Percentiles rank a stretch among this genome's conserved stretches.
These are phyloP conservation scores for Boletus pseudo-olivaceus DNA, from an alignment of 768 basidiomycete genomes.

Conservation along the genomic window DNA sequence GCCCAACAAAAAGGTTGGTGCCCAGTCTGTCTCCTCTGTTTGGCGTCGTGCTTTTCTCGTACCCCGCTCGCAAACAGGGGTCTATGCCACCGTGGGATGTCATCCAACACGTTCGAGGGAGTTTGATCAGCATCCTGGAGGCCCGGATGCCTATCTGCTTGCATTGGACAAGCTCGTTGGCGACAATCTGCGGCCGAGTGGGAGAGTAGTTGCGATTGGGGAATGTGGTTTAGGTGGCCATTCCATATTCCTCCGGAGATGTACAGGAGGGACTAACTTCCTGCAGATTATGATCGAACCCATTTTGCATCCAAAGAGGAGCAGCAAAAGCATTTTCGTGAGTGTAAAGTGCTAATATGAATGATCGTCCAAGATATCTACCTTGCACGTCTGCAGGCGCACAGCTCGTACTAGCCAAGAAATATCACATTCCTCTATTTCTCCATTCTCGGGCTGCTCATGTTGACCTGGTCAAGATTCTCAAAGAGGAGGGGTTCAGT, in stretches of 20 bases:
- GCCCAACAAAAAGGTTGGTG: slow-evolving; percentile 51
- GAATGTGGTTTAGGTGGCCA: slow-evolving; percentile 72
- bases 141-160: slow-evolving; percentile 57
- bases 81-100: slow-evolving; percentile 75
- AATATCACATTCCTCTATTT: slow-evolving; percentile 72
- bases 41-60: not conserved
- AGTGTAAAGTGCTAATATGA: slow-evolving; percentile 18
- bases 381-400: slow-evolving; percentile 31
- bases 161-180: slow-evolving; percentile 55
- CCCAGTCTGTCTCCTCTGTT: not conserved
- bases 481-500: slow-evolving; percentile 64
- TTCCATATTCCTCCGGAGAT: not conserved
- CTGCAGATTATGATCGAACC: slow-evolving; percentile 70
- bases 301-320: slow-evolving; percentile 58
- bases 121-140: slow-evolving; percentile 55
- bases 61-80: slow-evolving; percentile 32
- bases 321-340: slow-evolving; percentile 64
- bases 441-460: slow-evolving; percentile 81
- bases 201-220: slow-evolving; percentile 67
- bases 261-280: not conserved
- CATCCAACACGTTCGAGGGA: slow-evolving; percentile 76
- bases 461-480: slow-evolving; percentile 58
- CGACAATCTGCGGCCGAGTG: slow-evolving; percentile 46
- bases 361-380: not conserved
- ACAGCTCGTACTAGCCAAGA: slow-evolving; percentile 65